Percentiles rank a stretch among this genome's conserved stretches.
These are phyloP conservation scores for Gossypium australe DNA, from an alignment of 345 rosid genomes.

Conservation along the genomic window DNA sequence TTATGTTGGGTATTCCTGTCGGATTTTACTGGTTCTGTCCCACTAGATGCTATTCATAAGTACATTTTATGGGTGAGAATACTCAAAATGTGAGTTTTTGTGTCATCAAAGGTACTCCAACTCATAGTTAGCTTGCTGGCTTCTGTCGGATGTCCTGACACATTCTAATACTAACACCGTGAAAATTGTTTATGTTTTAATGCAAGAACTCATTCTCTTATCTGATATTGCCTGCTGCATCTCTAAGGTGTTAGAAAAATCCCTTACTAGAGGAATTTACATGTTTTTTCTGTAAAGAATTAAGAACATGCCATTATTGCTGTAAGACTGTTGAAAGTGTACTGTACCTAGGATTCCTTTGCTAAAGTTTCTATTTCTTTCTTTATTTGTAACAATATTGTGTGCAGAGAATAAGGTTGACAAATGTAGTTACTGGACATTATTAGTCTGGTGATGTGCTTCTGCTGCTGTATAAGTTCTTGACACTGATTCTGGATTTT, in stretches of 20 bases:
- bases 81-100: not conserved
- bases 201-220: not conserved
- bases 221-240: not conserved
- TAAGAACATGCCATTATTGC: not conserved
- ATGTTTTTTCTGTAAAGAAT: not conserved
- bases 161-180: not conserved
- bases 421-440: not conserved
- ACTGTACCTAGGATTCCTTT: not conserved
- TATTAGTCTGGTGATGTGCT: not conserved
- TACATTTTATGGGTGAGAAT: not conserved
- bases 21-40: not conserved
- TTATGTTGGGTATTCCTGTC: not conserved
- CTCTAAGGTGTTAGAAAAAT: not conserved
- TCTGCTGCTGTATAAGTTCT: not conserved
- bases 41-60: not conserved
- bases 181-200: not conserved
- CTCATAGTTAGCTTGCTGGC: not conserved
- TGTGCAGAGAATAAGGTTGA: not conserved
- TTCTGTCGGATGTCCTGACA: not conserved
- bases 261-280: not conserved
- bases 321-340: not conserved
- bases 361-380: not conserved
- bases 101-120: not conserved
- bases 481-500: conserved; percentile 3
- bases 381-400: not conserved